phyloP scores from a whole-genome alignment of 2,329 filamentous ascomycete species.

The Lasiodiplodia theobromae region DNA sequence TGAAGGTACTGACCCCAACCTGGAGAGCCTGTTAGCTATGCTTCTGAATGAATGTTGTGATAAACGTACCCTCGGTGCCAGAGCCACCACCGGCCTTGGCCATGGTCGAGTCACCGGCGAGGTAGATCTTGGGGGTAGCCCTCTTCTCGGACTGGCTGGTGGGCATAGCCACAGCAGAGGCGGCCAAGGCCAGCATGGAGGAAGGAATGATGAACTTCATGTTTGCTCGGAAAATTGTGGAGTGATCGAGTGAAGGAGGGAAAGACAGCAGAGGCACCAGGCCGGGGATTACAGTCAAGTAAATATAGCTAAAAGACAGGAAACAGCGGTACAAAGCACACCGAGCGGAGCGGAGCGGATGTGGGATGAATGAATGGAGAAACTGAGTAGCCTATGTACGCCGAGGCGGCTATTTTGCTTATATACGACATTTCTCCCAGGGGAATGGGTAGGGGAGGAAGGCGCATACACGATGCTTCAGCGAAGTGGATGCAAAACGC shows the following conservation, averaged over 20 bases:
- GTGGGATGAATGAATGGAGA: conserved; percentile 8
- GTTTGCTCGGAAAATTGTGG: background rate
- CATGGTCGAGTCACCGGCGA: conserved; percentile 68
- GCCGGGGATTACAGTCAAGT: conserved; percentile 13
- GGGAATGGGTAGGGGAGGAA: conserved; percentile 6
- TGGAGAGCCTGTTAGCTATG: conserved; percentile 31
- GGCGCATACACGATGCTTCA: conserved; percentile 9
- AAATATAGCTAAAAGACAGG: conserved; percentile 5
- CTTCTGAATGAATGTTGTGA: background rate
- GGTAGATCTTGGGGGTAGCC: conserved; percentile 51
- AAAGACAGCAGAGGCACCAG: conserved; percentile 20
- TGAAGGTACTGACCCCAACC: conserved; percentile 69
- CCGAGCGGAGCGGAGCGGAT: background rate
- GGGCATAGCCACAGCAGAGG: conserved; percentile 17
- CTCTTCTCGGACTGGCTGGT: conserved; percentile 14
- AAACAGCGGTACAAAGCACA: background rate
- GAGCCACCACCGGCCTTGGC: conserved; percentile 53
- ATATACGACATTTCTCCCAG: conserved; percentile 3
- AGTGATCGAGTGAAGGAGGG: background rate
- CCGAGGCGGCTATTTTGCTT: conserved; percentile 24
- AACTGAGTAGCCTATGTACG: background rate
- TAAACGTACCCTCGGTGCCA: conserved; percentile 35
- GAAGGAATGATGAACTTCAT: conserved; percentile 28
- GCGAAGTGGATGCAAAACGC: conserved; percentile 20
- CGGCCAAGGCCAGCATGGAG: conserved; percentile 21